Percentiles rank a stretch among this genome's conserved stretches.
These are phyloP conservation scores for Trematosphaeria pertusa DNA, from an alignment of 2,329 filamentous ascomycete species.

Conservation along the genomic window DNA sequence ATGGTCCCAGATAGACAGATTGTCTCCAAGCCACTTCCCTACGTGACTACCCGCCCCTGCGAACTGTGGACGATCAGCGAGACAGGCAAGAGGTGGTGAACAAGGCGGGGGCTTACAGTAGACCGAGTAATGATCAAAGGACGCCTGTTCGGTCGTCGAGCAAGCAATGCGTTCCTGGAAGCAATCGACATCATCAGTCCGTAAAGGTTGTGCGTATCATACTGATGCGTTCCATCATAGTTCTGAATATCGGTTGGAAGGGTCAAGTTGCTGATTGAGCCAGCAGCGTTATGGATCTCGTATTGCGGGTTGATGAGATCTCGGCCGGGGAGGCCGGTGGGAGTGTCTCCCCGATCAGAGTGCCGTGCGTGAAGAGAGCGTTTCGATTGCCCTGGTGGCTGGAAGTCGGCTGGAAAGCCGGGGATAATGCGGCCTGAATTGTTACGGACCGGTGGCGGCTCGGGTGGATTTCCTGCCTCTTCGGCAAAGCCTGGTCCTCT, in stretches of 20 bases:
- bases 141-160: constrained; percentile 66
- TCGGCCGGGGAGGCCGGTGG: constrained; percentile 65
- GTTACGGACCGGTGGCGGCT: constrained; percentile 67
- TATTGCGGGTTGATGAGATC: constrained; percentile 71
- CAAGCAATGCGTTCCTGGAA: constrained; percentile 71
- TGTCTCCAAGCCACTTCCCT: constrained; percentile 67
- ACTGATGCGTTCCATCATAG: constrained; percentile 70
- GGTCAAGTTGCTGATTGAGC: constrained; percentile 54
- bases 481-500: constrained; percentile 39
- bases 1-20: constrained; percentile 51
- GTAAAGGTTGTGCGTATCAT: constrained; percentile 79
- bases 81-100: too few species aligned
- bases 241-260: constrained; percentile 72
- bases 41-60: constrained; percentile 70
- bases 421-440: constrained; percentile 68
- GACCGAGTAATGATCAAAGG: constrained; percentile 77
- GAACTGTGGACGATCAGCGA: constrained; percentile 52
- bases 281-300: constrained; percentile 64
- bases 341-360: constrained; percentile 48
- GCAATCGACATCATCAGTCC: constrained; percentile 75
- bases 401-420: constrained; percentile 72
- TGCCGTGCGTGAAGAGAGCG: constrained; percentile 23
- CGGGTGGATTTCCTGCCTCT: constrained; percentile 63
- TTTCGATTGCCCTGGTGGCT: constrained; percentile 54
- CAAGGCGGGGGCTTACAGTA: constrained; percentile 50